Evolutionary conservation across 73 alveolate genomes (phyloP).

Genomic region (Breviolum minutum): DNA sequence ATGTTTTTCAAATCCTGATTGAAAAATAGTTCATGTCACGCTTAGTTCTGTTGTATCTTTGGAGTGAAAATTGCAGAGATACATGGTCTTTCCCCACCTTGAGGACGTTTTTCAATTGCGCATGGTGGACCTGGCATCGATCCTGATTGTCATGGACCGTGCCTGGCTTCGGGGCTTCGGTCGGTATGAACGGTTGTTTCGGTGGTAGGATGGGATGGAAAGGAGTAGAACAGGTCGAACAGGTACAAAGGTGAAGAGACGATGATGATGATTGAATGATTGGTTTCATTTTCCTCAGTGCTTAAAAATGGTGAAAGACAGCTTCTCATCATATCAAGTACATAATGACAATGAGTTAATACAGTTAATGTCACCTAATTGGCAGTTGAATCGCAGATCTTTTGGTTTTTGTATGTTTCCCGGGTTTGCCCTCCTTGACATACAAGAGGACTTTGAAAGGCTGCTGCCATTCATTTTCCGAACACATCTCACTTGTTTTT

Average conservation of each 20-base stretch:
- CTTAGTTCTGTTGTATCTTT: background rate
- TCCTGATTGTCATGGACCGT: constrained; percentile 55
- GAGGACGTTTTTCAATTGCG: constrained; percentile 73
- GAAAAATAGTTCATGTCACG: background rate
- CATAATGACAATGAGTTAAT: too few relatives aligned
- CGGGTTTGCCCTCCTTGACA: too few relatives aligned
- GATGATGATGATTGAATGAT: too few relatives aligned
- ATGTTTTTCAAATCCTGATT: background rate
- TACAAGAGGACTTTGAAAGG: too few relatives aligned
- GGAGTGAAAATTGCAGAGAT: background rate
- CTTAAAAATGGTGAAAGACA: too few relatives aligned
- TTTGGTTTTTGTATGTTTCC: too few relatives aligned
- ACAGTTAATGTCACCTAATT: too few relatives aligned
- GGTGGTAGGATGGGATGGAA: background rate
- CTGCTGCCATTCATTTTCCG: too few relatives aligned
- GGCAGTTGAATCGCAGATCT: too few relatives aligned
- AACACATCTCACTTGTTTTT: too few relatives aligned
- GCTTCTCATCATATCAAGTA: too few relatives aligned
- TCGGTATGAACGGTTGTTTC: background rate
- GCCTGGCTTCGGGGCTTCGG: background rate
- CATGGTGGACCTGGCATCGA: constrained; percentile 62
- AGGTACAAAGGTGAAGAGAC: background rate
- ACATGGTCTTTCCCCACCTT: background rate
- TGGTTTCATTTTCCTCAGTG: too few relatives aligned
- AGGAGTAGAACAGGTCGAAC: background rate